Base-by-base conservation (phyloP, 305 asterid genomes). In the Fraxinus dipetala region DNA sequence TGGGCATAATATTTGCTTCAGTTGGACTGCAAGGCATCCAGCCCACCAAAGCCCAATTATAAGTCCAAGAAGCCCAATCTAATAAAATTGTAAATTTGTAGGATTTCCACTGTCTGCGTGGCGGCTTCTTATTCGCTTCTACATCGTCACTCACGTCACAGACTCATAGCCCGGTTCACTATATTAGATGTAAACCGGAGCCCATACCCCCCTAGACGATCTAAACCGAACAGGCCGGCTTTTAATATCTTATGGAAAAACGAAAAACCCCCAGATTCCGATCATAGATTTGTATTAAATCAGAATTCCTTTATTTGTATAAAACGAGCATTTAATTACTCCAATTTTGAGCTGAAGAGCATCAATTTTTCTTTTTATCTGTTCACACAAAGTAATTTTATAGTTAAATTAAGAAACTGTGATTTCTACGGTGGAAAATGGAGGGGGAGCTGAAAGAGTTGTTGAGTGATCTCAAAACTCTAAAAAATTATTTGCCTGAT, bases 401-500 rank as follows among this genome's bases (percentile, higher is more conserved):
- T 56, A 18, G 28, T 56, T 56, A 8, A 56, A 56, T 20, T 56
- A 56, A 56, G 67, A 56, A 56, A 56, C 11, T 56, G 67, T 56
- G 28, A 56, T 56, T 56, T 56, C 67, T 56, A 20, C 13, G 67
- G 67, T 56, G 67, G 67, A 48, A 56, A 56, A 56, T 56, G 67
- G 67, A 56, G 67, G 67, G 67, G 67, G 67, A 56, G 67, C 67
- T 56, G 67, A 56, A 56, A 20, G 67, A 56, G 67, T 56, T 56
- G 28, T 20, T 18, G 67, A 56, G 67, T 18, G 67, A 56, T 56
- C 11, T 56, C 67, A n/a, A 56, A 56, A 18, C 67, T 56, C 67
- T 18, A 6, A 56, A 56, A 56, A 56, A 56, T 2, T 5, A 2
- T 56, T 24, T 56, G 9, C 28, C 28, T 6, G 67, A 56, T 56